Base-by-base conservation (phyloP, 1,284 basidiomycete species). In the Bondarzewia mesenterica region DNA sequence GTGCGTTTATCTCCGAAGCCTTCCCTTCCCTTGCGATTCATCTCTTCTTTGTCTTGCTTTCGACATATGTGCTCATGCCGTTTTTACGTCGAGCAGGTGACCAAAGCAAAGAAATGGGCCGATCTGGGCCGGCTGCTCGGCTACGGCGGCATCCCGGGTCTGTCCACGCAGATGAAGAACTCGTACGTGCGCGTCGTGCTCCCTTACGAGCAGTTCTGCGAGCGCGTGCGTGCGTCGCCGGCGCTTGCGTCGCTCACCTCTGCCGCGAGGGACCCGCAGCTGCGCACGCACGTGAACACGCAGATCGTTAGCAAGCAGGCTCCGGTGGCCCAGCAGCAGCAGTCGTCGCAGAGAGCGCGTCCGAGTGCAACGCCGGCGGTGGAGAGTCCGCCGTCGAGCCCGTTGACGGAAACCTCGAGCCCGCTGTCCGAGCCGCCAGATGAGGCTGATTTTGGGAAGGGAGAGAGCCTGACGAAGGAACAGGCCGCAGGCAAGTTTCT, bases 121-220 rank as follows among this genome's bases (percentile, higher is more conserved):
- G 86, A 90, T 61, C 70, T 96, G 43, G 89, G 92, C 12, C 77
- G 83, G 37, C 70, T 81, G 32, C 72, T 97, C 44, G 93, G 92
- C 5, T 93, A 92, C 66, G 74, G 78, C 47, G 84, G 85, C 32
- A 81, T 89, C 38, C 86, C 87, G 15, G 87, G 88, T 42, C 75
- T 94, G 46, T 88, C 90, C 7, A 85, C 87, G 2, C 86, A 93
- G 61, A 79, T 97, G 64, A 93, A 90, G 68, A 85, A 83, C 56
- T 91, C 93, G 3, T 99, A 97, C 67, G 77, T 77, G 49, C 83
- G 86, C 49, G 89, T 99, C 62, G 89, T 99, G 55, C 74, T 91
- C 27, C 96, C 95, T 7, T 99, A 93, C 60, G 95, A 99, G 62
- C 81, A 88, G 59, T 98, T 93, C 65, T 84, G 85, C 50, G 80